Evolutionary conservation across 2,329 filamentous ascomycete species (phyloP).

Genomic region (Botrytis medusae): DNA sequence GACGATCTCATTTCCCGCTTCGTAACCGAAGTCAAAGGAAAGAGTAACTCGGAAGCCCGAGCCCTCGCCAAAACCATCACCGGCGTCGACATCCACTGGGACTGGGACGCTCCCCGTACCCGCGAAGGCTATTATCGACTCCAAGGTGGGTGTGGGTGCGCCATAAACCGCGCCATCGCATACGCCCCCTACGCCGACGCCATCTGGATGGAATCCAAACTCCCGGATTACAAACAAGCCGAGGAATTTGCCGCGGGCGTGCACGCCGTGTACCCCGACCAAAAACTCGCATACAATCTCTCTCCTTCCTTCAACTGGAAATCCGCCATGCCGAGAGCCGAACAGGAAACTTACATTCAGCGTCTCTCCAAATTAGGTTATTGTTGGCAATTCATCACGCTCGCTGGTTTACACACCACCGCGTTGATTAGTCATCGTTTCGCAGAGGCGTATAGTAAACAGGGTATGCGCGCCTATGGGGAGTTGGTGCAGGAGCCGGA

Average conservation of each 20-base stretch:
- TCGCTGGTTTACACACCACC: constrained; percentile 93
- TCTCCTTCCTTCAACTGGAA: constrained; percentile 99
- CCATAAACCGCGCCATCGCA: constrained; percentile 84
- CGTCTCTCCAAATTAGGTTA: constrained; percentile 86
- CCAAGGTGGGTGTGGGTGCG: constrained; percentile 86
- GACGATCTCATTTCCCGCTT: constrained; percentile 63
- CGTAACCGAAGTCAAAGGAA: constrained; percentile 68
- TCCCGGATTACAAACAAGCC: constrained; percentile 88
- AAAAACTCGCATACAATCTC: constrained; percentile 98
- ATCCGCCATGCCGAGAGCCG: constrained; percentile 83
- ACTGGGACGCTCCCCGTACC: constrained; percentile 93
- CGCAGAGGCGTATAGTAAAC: constrained; percentile 73
- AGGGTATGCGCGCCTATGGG: constrained; percentile 95
- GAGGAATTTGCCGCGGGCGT: constrained; percentile 92
- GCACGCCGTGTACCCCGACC: constrained; percentile 90
- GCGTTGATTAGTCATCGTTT: constrained; percentile 91
- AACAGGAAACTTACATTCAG: constrained; percentile 97
- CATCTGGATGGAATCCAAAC: constrained; percentile 99
- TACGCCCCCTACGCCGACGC: constrained; percentile 93
- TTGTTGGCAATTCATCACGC: constrained; percentile 99
- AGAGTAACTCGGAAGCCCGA: constrained; percentile 80
- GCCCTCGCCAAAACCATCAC: constrained; percentile 75
- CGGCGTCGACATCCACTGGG: constrained; percentile 81
- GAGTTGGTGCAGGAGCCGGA: constrained; percentile 98
- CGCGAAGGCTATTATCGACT: constrained; percentile 95